Evolutionary conservation across 768 basidiomycete species (phyloP).

Genomic region (Myochromella boudieri): DNA sequence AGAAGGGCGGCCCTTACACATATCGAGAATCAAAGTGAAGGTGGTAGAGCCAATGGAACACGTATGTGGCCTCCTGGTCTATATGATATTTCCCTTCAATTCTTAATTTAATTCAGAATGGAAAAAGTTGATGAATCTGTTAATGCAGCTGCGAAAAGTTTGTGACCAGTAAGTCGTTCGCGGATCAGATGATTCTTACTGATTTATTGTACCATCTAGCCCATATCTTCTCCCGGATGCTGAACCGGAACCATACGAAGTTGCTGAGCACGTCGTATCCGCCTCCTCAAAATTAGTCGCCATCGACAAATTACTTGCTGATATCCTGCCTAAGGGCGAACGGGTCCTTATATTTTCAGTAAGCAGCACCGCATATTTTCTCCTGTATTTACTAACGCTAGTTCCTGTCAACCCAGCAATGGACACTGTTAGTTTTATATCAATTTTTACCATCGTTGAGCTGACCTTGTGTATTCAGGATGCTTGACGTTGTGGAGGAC

Average conservation of each 20-base stretch:
- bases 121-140: constrained; percentile 61
- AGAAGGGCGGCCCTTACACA: constrained; percentile 38
- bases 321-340: constrained; percentile 59
- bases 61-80: constrained; percentile 20
- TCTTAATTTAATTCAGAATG: constrained; percentile 36
- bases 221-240: constrained; percentile 54
- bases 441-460: no score
- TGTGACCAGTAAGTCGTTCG: constrained; percentile 58
- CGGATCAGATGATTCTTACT: neutral
- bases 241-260: constrained; percentile 45
- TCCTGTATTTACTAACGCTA: neutral
- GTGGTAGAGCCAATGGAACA: constrained; percentile 21
- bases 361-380: constrained; percentile 20
- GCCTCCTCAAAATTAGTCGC: constrained; percentile 55
- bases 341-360: constrained; percentile 71
- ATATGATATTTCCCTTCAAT: neutral
- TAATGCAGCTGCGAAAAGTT: constrained; percentile 69
- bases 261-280: constrained; percentile 57
- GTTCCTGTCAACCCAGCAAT: constrained; percentile 43
- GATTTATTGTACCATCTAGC: constrained; percentile 24
- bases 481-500: constrained; percentile 71
- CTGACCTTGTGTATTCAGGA: constrained; percentile 42
- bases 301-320: constrained; percentile 58
- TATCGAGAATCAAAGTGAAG: constrained; percentile 37
- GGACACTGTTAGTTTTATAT: constrained; percentile 41